A percentile compares a stretch with the other conserved stretches of the same genome.
Evolutionary conservation across 1,139 yeast species (phyloP).

Genomic region (Pichia sp.): DNA sequence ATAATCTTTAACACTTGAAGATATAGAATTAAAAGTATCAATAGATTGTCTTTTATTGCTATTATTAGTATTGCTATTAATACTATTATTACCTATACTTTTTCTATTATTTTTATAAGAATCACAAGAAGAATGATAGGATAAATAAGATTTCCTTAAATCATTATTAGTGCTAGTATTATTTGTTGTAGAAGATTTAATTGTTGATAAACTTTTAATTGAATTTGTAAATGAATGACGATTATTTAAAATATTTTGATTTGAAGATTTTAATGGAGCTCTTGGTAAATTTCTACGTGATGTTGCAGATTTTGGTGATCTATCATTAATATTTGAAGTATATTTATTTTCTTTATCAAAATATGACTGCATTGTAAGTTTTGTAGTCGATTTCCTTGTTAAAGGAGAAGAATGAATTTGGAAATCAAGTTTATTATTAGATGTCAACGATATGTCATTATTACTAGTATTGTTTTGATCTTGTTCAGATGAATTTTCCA

Average conservation of each 20-base stretch:
- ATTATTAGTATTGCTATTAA: background rate
- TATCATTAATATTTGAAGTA: background rate
- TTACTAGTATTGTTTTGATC: background rate
- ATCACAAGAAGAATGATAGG: background rate
- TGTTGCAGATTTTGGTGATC: background rate
- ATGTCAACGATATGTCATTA: background rate
- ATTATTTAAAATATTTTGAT: background rate
- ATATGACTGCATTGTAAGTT: conserved; percentile 14
- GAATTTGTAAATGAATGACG: background rate
- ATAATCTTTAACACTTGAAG: conserved; percentile 3
- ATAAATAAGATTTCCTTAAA: background rate
- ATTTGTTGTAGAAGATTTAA: background rate
- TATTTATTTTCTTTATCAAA: conserved; percentile 11
- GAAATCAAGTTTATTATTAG: background rate
- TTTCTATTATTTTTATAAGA: too few relatives aligned
- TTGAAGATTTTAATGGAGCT: background rate
- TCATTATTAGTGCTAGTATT: background rate
- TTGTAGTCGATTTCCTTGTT: background rate
- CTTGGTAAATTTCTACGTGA: background rate
- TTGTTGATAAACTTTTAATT: background rate
- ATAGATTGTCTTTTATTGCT: conserved; percentile 3
- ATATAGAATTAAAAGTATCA: conserved; percentile 7
- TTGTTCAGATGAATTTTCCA: conserved; percentile 16
- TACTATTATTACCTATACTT: too few relatives aligned
- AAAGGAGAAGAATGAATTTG: conserved; percentile 2